These are phyloP conservation scores for Sporisorium iseilematis-ciliati DNA, from an alignment of 1,284 basidiomycete genomes.

Conservation along the genomic window DNA sequence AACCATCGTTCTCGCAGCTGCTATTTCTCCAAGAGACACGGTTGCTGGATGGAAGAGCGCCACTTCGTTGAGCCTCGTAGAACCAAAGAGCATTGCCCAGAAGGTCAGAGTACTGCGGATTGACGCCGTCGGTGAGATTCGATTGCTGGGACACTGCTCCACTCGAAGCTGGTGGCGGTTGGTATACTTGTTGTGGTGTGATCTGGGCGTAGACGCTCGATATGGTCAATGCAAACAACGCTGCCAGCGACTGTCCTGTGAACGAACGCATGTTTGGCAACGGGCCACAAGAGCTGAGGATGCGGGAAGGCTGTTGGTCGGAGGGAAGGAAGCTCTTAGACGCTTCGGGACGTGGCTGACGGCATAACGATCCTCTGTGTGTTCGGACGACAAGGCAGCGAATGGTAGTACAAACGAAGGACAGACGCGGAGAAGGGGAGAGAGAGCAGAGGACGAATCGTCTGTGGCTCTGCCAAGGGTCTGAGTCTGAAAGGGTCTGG, in stretches of 20 bases:
- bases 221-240: constrained; percentile 10
- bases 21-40: constrained; percentile 88
- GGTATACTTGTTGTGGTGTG: constrained; percentile 23
- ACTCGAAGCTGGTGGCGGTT: constrained; percentile 31
- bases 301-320: constrained; percentile 8
- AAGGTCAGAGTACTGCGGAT: constrained; percentile 80
- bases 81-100: constrained; percentile 86
- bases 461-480: background rate
- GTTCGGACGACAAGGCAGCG: no score
- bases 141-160: constrained; percentile 33
- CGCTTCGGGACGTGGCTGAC: background rate
- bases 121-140: constrained; percentile 41
- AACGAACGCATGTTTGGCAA: constrained; percentile 17
- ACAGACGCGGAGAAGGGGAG: background rate
- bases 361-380: background rate
- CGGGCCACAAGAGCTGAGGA: background rate
- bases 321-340: background rate
- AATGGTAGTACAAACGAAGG: background rate
- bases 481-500: constrained; percentile 19
- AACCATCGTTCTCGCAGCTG: constrained; percentile 81
- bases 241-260: background rate
- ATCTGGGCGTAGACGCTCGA: constrained; percentile 30
- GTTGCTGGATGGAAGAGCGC: constrained; percentile 78
- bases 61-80: constrained; percentile 90
- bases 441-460: background rate